A percentile compares a stretch with the other conserved stretches of the same genome.
Conservation (phyloP, 768 basidiomycete genomes). For the Boletus coccyginus region DNA sequence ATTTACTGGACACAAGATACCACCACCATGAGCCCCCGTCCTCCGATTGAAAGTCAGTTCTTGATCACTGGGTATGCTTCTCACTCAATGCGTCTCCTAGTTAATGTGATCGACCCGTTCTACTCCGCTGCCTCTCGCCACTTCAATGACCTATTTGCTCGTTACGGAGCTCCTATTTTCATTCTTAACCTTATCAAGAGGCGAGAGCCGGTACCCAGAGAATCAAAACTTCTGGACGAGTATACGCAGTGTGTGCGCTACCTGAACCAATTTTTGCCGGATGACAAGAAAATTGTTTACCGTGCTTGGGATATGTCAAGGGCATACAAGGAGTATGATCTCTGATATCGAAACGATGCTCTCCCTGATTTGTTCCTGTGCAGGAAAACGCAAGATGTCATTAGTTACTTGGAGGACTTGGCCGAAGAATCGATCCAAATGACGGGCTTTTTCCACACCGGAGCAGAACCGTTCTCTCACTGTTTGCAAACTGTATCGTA, state of each 20-base stretch:
- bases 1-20: conserved; percentile 96
- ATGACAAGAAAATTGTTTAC: conserved; percentile 83
- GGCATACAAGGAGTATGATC: conserved; percentile 85
- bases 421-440: conserved; percentile 90
- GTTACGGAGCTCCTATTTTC: conserved; percentile 87
- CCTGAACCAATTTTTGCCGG: conserved; percentile 92
- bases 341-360: not conserved
- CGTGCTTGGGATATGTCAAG: conserved; percentile 96
- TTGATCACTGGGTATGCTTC: not conserved
- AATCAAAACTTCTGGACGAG: conserved; percentile 86
- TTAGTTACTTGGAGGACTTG: conserved; percentile 90
- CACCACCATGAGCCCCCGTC: conserved; percentile 84
- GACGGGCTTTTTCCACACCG: conserved; percentile 95
- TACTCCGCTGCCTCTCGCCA: conserved; percentile 91
- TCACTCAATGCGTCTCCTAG: conserved; percentile 38
- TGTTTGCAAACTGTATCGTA: conserved; percentile 45
- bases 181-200: conserved; percentile 95
- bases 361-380: not conserved
- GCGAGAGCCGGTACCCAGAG: conserved; percentile 72
- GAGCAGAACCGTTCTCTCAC: conserved; percentile 80
- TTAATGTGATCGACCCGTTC: conserved; percentile 92
- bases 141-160: conserved; percentile 85
- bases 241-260: conserved; percentile 91
- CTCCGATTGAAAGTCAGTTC: conserved; percentile 89
- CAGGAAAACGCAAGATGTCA: conserved; percentile 94